These are phyloP conservation scores for Microascus cirrosus DNA, from an alignment of 2,329 filamentous ascomycete genomes.

Conservation along the genomic window DNA sequence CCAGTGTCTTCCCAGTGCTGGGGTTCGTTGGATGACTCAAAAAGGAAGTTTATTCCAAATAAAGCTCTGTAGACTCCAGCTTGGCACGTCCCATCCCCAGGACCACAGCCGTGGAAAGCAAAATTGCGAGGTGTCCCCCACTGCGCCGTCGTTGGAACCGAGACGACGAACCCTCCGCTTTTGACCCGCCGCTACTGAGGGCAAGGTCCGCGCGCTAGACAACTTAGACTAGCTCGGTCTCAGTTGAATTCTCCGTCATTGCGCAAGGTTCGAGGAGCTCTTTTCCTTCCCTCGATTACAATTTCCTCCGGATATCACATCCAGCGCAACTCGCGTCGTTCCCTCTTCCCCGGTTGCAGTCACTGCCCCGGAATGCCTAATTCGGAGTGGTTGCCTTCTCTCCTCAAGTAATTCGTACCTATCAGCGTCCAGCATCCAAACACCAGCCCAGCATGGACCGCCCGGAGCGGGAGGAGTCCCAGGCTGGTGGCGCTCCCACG, in stretches of 20 bases:
- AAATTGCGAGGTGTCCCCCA: background rate
- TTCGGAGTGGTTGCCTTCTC: background rate
- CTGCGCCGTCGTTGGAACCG: background rate
- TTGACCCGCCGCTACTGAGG: background rate
- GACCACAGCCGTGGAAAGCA: background rate
- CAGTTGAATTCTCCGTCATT: background rate
- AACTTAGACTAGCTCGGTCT: background rate
- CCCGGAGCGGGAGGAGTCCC: background rate
- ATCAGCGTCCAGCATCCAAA: background rate
- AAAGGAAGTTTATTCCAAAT: too few relatives aligned
- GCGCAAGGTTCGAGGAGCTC: background rate
- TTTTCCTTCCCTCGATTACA: background rate
- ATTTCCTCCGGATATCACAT: background rate
- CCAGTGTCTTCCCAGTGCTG: too few relatives aligned
- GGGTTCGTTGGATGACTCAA: too few relatives aligned
- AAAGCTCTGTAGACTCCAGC: too few relatives aligned
- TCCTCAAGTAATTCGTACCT: background rate
- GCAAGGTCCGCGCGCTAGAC: background rate
- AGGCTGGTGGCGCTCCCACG: background rate
- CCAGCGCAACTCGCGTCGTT: background rate
- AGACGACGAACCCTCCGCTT: background rate
- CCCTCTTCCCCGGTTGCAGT: background rate
- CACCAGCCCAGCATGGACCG: background rate
- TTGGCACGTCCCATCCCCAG: too few relatives aligned
- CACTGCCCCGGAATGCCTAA: background rate